Conservation (phyloP, 805 yeast genomes). For the Saccharomycopsis schoenii region DNA sequence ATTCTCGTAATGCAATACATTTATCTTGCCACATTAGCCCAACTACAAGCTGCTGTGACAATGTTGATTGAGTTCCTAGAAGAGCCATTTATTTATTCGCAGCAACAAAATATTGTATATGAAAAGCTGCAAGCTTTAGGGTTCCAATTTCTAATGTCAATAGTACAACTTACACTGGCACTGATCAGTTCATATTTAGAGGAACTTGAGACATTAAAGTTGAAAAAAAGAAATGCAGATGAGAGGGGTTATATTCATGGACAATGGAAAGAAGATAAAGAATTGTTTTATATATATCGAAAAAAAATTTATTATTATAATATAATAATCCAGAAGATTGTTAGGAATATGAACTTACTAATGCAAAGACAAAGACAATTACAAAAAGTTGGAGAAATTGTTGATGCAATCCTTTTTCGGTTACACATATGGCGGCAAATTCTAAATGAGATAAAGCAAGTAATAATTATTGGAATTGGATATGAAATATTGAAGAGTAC, state of each 20-base stretch:
- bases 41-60: neutral
- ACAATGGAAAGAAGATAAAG: neutral
- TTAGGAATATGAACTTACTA: too few species aligned
- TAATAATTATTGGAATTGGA: neutral
- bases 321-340: neutral
- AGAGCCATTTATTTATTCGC: neutral
- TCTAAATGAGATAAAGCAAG: neutral
- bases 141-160: neutral
- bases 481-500: neutral
- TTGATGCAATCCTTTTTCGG: neutral
- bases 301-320: too few species aligned
- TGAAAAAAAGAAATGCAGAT: neutral
- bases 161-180: neutral
- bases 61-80: neutral
- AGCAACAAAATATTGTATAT: neutral
- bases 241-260: neutral
- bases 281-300: neutral
- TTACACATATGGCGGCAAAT: neutral
- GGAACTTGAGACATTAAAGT: neutral
- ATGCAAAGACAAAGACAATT: neutral
- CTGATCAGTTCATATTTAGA: neutral
- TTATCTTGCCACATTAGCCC: neutral
- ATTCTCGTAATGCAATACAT: neutral
- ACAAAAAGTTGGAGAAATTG: neutral
- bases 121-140: neutral